Evolutionary conservation across 495 filamentous ascomycete genomes (phyloP), one percentile per base, ranked within the genome.

Genomic region (Parachaetomium inaequale): DNA sequence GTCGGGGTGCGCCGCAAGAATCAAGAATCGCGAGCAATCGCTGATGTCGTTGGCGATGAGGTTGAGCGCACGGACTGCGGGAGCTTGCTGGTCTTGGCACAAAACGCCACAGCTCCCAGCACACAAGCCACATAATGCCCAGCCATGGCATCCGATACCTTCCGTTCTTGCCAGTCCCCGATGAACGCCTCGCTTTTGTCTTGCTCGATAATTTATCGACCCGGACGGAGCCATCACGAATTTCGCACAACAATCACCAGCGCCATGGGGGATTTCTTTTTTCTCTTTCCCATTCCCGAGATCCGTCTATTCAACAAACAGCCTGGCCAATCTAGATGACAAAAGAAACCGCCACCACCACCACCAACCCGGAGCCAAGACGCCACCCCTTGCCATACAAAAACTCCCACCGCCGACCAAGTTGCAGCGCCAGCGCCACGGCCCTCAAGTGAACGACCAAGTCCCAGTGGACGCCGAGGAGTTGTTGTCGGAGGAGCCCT

Each of bases 21-120:
- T n/a, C n/a, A n/a, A n/a, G 59, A 43, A 47, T 51, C 7, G 15
- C 19, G 8, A 46, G 52, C 57, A 28, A 25, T 40, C 19, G 19
- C 61, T 59, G 63, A 38, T 55, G 67, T 64, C 61, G 63, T 66
- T 58, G 53, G 25, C 34, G 47, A 47, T 53, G 61, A 64, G 25
- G 55, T 55, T 47, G 50, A 11, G 38, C 40, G 66, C 63, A 56
- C 61, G 50, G 62, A 43, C 61, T 55, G 58, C 42, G 61, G 59
- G 45, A 49, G 45, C 45, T 49, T 25, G 23, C 10, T 23, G 45
- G 10, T 49, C 45, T 49, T 49, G 45, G 45, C 45, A 49, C 10
- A 7, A 10, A 17, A 26, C 45, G 45, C 45, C 45, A 49, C 45
- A 49, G 45, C 45, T 12, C 15, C 21, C 45, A 25, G 19, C 42